Evolutionary conservation across 495 filamentous ascomycete genomes (phyloP).

Genomic region (Talaromyces nanjingensis): DNA sequence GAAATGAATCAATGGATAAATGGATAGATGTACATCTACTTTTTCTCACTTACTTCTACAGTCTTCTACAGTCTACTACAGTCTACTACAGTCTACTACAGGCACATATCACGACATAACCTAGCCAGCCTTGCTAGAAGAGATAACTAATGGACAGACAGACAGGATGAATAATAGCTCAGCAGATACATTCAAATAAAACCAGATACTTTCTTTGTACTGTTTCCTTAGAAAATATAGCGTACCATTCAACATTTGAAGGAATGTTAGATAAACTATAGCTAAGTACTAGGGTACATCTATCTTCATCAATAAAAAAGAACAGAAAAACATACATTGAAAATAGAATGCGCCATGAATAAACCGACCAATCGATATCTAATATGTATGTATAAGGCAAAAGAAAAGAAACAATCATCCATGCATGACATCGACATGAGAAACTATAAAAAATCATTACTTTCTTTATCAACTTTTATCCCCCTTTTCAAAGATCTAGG

Average conservation of each 20-base stretch:
- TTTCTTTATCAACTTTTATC: conserved; percentile 11
- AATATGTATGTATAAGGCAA: conserved; percentile 2
- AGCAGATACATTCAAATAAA: too few species aligned
- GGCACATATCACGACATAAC: background rate
- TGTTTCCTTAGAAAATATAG: background rate
- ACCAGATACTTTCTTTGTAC: background rate
- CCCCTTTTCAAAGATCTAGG: conserved; percentile 15
- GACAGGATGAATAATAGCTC: too few species aligned
- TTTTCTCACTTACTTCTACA: background rate
- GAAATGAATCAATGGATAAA: background rate
- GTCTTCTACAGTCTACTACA: background rate
- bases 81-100: background rate
- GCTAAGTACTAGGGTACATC: background rate
- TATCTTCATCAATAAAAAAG: background rate
- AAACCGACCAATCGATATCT: background rate
- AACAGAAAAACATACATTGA: background rate
- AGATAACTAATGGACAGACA: too few species aligned
- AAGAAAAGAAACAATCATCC: background rate
- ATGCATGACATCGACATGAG: background rate
- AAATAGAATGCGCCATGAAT: background rate
- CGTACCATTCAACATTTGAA: too few species aligned
- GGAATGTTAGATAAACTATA: background rate
- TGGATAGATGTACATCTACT: background rate
- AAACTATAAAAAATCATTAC: conserved; percentile 13
- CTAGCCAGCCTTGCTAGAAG: background rate